Base-by-base conservation (phyloP, 192 early-diverging fungal species). In the Borealophlyctis nickersoniae region DNA sequence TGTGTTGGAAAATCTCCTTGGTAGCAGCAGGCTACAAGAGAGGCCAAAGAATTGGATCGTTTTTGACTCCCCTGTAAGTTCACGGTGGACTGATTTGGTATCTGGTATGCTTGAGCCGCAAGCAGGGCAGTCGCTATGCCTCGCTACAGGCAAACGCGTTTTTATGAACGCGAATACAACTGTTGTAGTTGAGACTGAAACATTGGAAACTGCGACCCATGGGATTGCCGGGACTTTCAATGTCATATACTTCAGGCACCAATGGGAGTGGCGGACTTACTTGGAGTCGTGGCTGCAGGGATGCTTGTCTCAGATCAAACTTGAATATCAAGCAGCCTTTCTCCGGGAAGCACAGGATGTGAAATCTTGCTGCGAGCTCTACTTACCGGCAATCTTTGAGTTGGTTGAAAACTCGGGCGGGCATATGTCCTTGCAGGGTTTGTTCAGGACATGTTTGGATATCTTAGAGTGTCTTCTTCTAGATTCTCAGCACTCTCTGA, bases 11-110 rank as follows among this genome's bases (percentile, higher is more conserved):
- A n/a, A 19, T 16, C 19, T 61, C 22, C 9, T 49, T 49, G 14
- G n/a, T 49, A 11, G 1, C 39, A 22, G 32, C 34, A 34, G 36
- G 1, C 23, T 9, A 14, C 0, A n/a, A n/a, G n/a, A n/a, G n/a
- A n/a, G n/a, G n/a, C n/a, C n/a, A n/a, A n/a, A n/a, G n/a, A n/a
- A 19, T 14, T 58, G 23, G 23, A 23, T 58, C 14, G 24, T 28
- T 34, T 14, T 58, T 13, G 57, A 58, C 31, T 29, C 31, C 28
- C 57, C 57, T 29, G n/a, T 35, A 11, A 19, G 13, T 13, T 11
- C 57, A 0, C n/a, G 14, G n/a, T 58, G 57, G 57, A 33, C 57
- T 24, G 57, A 58, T 19, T 22, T 16, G 14, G 32, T 58, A 14
- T 29, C 57, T 9, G n/a, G 24, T 14, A 11, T 58, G 28, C 22